A percentile compares a stretch with the other conserved stretches of the same genome.
Evolutionary conservation across 805 yeast genomes (phyloP).

Genomic region (Spathaspora passalidarum): DNA sequence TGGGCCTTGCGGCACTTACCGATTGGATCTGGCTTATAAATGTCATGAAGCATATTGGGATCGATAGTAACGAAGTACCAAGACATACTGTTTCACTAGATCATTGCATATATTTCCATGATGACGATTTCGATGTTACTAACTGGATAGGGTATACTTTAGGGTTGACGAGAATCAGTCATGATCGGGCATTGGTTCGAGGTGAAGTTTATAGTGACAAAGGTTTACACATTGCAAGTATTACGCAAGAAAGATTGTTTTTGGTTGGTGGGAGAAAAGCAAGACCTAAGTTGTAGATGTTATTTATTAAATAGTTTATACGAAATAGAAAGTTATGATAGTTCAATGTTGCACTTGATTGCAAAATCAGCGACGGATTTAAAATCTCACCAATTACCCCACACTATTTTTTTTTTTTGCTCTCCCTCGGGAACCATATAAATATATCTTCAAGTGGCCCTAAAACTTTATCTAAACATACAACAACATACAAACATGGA

Average conservation of each 20-base stretch:
- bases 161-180: constrained; percentile 45
- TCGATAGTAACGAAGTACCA: constrained; percentile 22
- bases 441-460: neutral
- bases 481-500: neutral
- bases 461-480: neutral
- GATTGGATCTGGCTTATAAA: constrained; percentile 43
- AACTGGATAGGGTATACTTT: constrained; percentile 53
- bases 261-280: constrained; percentile 3
- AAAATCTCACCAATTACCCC: neutral
- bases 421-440: neutral
- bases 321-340: no score
- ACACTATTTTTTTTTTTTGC: neutral
- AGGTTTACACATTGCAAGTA: constrained; percentile 54
- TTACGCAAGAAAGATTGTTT: constrained; percentile 61
- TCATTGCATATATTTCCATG: constrained; percentile 66
- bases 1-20: constrained; percentile 55
- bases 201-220: constrained; percentile 53
- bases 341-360: no score
- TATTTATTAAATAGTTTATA: neutral
- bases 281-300: neutral
- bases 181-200: constrained; percentile 52
- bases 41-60: constrained; percentile 19
- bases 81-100: constrained; percentile 60
- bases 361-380: neutral
- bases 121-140: constrained; percentile 44